Conservation (phyloP, 2,329 filamentous ascomycete species). For the Teratosphaeria gauchensis region DNA sequence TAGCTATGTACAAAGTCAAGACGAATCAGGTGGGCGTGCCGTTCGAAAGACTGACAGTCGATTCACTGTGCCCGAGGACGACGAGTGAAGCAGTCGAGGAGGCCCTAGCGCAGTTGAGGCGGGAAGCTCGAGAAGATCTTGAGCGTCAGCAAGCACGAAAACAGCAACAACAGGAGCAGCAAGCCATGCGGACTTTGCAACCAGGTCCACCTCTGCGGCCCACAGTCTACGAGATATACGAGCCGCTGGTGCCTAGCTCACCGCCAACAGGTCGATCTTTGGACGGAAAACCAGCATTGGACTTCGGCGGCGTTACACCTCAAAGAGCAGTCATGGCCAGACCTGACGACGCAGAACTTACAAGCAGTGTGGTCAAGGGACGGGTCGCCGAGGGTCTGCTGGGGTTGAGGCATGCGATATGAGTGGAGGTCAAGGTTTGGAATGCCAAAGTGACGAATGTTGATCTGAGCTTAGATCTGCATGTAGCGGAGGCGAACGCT, state of each 20-base stretch:
- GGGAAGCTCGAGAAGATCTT: constrained; percentile 10
- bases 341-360: constrained; percentile 23
- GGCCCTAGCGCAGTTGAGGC: constrained; percentile 16
- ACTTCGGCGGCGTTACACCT: constrained; percentile 4
- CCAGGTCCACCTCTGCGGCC: background rate
- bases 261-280: constrained; percentile 23
- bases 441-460: background rate
- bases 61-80: constrained; percentile 1
- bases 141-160: background rate
- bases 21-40: constrained; percentile 62
- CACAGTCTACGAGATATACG: constrained; percentile 18
- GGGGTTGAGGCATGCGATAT: constrained; percentile 29
- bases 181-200: background rate
- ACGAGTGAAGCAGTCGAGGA: constrained; percentile 14
- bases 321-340: background rate
- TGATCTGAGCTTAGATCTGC: background rate
- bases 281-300: constrained; percentile 10
- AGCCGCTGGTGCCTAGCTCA: constrained; percentile 22
- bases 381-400: constrained; percentile 46
- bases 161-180: background rate
- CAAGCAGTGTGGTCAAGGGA: constrained; percentile 40
- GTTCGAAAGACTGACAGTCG: constrained; percentile 26
- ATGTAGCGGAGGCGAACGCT: background rate
- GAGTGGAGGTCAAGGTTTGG: background rate
- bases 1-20: constrained; percentile 65